These are phyloP conservation scores for Dactylorhiza incarnata DNA, from an alignment of 106 monocot genomes.

Conservation along the genomic window DNA sequence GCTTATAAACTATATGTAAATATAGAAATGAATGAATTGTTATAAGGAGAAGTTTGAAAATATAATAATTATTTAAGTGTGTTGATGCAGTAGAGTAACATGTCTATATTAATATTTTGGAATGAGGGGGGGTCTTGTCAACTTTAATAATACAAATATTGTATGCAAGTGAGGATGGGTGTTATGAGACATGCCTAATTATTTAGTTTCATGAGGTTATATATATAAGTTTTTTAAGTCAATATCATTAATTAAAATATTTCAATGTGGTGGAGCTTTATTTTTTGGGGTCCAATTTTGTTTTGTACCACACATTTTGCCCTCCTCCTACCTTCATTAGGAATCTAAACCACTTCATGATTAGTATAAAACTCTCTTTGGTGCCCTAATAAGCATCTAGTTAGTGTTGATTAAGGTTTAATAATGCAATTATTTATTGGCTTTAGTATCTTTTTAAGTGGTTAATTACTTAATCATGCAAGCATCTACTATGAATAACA, in stretches of 20 bases:
- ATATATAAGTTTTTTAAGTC: not conserved
- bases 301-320: not conserved
- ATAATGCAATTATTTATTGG: not conserved
- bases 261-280: not conserved
- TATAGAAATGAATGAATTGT: no score
- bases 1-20: no score
- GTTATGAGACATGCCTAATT: not conserved
- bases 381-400: not conserved
- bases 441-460: not conserved
- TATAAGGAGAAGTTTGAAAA: no score
- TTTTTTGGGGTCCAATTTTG: not conserved
- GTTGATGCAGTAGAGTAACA: not conserved
- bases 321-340: not conserved
- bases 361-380: not conserved
- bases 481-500: not conserved
- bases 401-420: not conserved
- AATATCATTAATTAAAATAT: not conserved
- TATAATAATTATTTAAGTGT: no score
- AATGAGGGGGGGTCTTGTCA: not conserved
- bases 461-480: not conserved
- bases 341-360: not conserved
- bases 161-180: not conserved
- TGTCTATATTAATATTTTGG: not conserved
- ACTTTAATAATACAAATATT: conserved; percentile 4
- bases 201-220: not conserved